Base-by-base conservation (phyloP, 2,329 filamentous ascomycete species). In the Fonsecaea nubica region DNA sequence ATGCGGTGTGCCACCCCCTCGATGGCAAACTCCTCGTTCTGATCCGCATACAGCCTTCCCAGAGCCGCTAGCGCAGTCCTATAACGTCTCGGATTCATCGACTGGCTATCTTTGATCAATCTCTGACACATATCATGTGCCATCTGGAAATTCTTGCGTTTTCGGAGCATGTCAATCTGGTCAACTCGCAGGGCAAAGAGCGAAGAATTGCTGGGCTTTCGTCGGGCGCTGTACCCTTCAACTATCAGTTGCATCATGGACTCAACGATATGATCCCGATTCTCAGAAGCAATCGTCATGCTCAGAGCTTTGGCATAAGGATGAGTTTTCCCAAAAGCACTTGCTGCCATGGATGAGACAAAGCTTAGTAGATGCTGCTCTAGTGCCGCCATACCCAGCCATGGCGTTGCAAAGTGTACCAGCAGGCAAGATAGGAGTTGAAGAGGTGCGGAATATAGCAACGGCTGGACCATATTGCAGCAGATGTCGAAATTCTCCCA, bases 371-470 rank as follows among this genome's bases (percentile, higher is more conserved):
- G 35, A 21, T 64, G 58, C 40, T 66, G 56, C 50, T 69, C 64
- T 13, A 69, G 36, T 9, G 36, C 64, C 9, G 60, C 63, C 36
- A 69, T 35, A 3, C 64, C 60, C 36, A 53, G n/a, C 67, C 67
- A 69, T 10, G 67, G 25, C 3, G 61, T 69, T 10, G 67, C 67
- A 48, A 69, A 69, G 33, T 69, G 64, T 9, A 69, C 52, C 4
- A 69, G 53, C 12, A 69, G 42, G n/a, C 67, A 69, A 0, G 67
- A 66, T n/a, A 69, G 32, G 12, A 69, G 62, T 10, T 69, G 67
- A 48, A 69, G 61, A 9, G 67, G 67, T 25, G 61, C 62, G 48
- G 64, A 64, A 18, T 62, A 32, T 15, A 69, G 35, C 45, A 69
- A 52, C 13, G 67, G 67, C 25, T 64, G 67, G 4, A 69, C 60